Percentiles rank a stretch among this genome's conserved stretches.
Evolutionary conservation across 257 asterid species (phyloP).

Genomic region (Nicotiana paniculata): DNA sequence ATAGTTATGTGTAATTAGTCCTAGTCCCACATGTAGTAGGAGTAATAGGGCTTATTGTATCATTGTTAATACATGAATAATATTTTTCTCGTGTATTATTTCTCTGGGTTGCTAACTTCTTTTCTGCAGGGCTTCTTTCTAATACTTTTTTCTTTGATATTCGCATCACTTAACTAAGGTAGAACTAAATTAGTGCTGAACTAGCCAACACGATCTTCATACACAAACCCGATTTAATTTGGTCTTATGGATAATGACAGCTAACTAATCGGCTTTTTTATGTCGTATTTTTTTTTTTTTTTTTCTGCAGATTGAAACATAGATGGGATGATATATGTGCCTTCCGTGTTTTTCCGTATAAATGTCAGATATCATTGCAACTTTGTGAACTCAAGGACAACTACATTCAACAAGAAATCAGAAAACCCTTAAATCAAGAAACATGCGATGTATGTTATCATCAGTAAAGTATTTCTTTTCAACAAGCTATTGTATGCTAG

Average conservation of each 20-base stretch:
- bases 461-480: slow-evolving; percentile 6
- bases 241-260: background rate
- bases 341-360: slow-evolving; percentile 62
- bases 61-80: too few relatives aligned
- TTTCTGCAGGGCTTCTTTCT: background rate
- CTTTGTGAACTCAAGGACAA: slow-evolving; percentile 76
- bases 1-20: too few relatives aligned
- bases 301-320: slow-evolving; percentile 20
- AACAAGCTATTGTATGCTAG: background rate
- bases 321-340: slow-evolving; percentile 85
- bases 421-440: slow-evolving; percentile 46
- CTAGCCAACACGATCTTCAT: background rate
- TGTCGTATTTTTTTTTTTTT: slow-evolving; percentile 9
- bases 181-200: background rate
- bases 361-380: slow-evolving; percentile 55
- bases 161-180: background rate
- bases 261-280: background rate
- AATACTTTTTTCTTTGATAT: background rate
- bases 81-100: too few relatives aligned
- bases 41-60: too few relatives aligned
- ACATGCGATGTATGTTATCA: slow-evolving; percentile 60
- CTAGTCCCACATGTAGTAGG: too few relatives aligned
- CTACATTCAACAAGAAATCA: slow-evolving; percentile 83
- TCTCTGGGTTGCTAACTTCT: background rate
- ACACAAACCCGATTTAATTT: background rate